Evolutionary conservation across 768 basidiomycete genomes (phyloP).

Genomic region (Mycena galopus): DNA sequence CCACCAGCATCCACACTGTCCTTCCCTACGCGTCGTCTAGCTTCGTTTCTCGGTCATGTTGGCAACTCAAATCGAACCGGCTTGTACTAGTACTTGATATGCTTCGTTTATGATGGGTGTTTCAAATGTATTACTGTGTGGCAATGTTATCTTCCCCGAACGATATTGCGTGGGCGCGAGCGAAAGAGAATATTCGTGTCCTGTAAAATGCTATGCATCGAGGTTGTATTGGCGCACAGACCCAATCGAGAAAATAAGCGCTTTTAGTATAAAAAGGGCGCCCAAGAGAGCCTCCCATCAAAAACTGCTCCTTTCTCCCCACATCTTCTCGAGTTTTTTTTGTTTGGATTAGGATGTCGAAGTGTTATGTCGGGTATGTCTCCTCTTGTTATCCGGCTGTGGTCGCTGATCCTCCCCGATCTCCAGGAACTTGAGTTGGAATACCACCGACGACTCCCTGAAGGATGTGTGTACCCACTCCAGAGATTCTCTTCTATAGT

Average conservation of each 20-base stretch:
- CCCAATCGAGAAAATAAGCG: constrained; percentile 9
- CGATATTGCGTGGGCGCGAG: not conserved
- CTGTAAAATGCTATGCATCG: not conserved
- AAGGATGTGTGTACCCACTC: not conserved
- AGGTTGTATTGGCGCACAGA: not conserved
- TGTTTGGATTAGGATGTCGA: constrained; percentile 27
- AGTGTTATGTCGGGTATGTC: constrained; percentile 31
- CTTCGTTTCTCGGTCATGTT: constrained; percentile 50
- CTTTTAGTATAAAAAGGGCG: constrained; percentile 18
- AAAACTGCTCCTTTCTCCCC: constrained; percentile 13
- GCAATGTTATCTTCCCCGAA: constrained; percentile 2
- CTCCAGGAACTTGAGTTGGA: constrained; percentile 38
- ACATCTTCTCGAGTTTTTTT: constrained; percentile 30
- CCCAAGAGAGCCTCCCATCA: not conserved
- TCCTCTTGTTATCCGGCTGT: constrained; percentile 10
- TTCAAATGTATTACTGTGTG: constrained; percentile 36
- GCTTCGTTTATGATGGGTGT: constrained; percentile 37
- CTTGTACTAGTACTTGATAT: constrained; percentile 59
- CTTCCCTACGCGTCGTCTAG: constrained; percentile 54
- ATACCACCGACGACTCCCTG: constrained; percentile 28
- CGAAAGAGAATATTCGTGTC: not conserved
- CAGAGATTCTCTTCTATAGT: not conserved
- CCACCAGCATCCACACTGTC: constrained; percentile 54
- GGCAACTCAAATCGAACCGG: constrained; percentile 52
- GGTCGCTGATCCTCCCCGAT: constrained; percentile 40